phyloP scores from a whole-genome alignment of 345 rosid species.

The Eucalyptus curtisii region DNA sequence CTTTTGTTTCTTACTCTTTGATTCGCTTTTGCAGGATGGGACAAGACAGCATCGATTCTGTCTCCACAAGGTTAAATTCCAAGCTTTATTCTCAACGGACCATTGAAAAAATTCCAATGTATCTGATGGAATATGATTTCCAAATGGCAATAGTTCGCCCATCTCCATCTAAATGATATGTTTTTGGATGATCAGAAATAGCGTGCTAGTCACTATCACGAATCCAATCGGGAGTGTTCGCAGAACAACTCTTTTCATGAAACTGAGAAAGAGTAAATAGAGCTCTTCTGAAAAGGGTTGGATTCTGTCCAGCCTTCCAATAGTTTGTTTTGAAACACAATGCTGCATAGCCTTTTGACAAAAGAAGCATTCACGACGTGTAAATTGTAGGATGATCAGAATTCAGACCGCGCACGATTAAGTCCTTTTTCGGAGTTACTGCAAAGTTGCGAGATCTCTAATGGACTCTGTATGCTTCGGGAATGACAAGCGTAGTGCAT shows the following conservation, averaged over 20 bases:
- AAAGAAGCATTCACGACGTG: not conserved
- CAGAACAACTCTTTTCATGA: not conserved
- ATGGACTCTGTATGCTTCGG: not conserved
- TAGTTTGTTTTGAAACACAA: not conserved
- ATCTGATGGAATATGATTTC: not conserved
- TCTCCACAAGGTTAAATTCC: not conserved
- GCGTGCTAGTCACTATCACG: not conserved
- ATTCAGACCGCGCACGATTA: not conserved
- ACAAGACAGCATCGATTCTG: not conserved
- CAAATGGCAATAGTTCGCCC: not conserved
- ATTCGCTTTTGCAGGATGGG: not conserved
- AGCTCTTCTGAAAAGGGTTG: not conserved
- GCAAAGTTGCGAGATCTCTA: not conserved
- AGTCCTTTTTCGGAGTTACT: not conserved
- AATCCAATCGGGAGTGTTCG: not conserved
- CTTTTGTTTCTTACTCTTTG: not conserved
- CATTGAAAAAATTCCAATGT: not conserved
- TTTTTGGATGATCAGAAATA: not conserved
- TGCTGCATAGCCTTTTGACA: not conserved
- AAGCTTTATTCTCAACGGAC: not conserved
- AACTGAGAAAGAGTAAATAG: not conserved
- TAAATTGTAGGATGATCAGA: not conserved
- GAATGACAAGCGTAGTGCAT: not conserved
- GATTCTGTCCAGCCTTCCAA: not conserved
- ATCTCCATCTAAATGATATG: not conserved